Base-by-base conservation (phyloP, 257 asterid species). In the Solanum microdontum region DNA sequence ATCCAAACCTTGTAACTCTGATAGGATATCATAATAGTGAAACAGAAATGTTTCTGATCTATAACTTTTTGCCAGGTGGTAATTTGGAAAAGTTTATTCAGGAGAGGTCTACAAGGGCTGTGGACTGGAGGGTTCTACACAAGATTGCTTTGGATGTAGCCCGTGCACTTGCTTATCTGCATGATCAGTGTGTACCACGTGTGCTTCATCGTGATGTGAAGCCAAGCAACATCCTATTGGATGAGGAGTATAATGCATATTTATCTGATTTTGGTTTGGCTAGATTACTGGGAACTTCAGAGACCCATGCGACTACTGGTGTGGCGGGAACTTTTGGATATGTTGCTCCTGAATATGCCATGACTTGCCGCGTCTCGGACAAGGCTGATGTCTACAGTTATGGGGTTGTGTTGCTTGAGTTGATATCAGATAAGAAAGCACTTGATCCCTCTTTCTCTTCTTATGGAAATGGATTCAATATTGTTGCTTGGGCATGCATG, bases 181-280 rank as follows among this genome's bases (percentile, higher is more conserved):
- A 96, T 11, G 99, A 96, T 73, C 98, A 94, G 87, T 96, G 99
- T 68, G 98, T 92, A 23, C 99, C 99, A 0, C 96, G 98, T 28
- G 99, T 96, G 8, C 98, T 95, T 79, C 99, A 96, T 64, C 96
- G 99, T 9, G 99, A 96, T 39, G 98, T 96, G 92, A 96, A 96
- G 91, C 98, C 99, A 2, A 95, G 99, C 90, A 96, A 96, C 72
- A 95, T 96, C 75, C 58, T 96, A 84, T 86, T 96, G 87, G 99
- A 96, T 33, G 98, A 94, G 91, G 98, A 96, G 24, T 89, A 88
- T 89, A 95, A 92, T 13, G 99, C 98, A 2, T 95, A 95, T 87
- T 90, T 96, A 82, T 95, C 99, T 1, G 99, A 95, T 88, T 96
- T 96, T 80, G 98, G 99, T 26, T 91, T 96, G 70, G 98, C 99